Percentiles rank a stretch among this genome's conserved stretches.
These are phyloP conservation scores for Diaporthe batatas DNA, from an alignment of 2,329 filamentous ascomycete species.

Conservation along the genomic window DNA sequence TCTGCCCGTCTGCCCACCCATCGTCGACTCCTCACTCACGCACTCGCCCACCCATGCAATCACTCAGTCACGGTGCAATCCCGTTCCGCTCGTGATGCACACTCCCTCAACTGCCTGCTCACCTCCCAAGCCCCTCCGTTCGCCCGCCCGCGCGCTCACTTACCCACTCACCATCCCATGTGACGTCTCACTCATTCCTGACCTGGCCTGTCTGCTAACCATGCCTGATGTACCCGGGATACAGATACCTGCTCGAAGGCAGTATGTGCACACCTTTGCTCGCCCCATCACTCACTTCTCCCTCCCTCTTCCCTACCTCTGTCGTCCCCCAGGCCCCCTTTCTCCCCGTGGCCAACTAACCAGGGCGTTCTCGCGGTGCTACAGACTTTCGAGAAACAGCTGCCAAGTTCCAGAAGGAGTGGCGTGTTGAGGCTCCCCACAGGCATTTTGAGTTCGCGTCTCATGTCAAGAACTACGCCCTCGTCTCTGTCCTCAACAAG, in stretches of 20 bases:
- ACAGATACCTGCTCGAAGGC: conserved; percentile 72
- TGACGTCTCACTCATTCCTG: conserved; percentile 44
- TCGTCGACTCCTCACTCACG: background rate
- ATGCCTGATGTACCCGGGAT: conserved; percentile 13
- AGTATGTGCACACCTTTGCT: conserved; percentile 61
- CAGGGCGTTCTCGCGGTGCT: conserved; percentile 48
- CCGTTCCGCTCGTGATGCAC: background rate
- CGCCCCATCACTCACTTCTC: conserved; percentile 28
- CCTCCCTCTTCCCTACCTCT: conserved; percentile 17
- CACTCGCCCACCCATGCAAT: background rate
- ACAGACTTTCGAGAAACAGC: conserved; percentile 77
- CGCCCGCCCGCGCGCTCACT: background rate
- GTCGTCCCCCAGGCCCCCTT: conserved; percentile 1
- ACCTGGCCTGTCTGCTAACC: conserved; percentile 44
- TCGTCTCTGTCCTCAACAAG: conserved; percentile 74
- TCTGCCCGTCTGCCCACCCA: background rate
- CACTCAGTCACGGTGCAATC: conserved; percentile 1
- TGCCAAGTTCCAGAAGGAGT: conserved; percentile 77
- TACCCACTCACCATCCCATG: conserved; percentile 26
- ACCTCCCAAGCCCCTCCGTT: conserved; percentile 6
- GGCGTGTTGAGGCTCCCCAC: conserved; percentile 73
- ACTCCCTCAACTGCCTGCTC: conserved; percentile 1
- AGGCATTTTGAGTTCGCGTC: conserved; percentile 73
- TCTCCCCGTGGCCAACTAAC: conserved; percentile 46
- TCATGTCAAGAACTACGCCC: conserved; percentile 74